Conservation (phyloP, 2,329 filamentous ascomycete species). For the Dactylonectria macrodidyma region DNA sequence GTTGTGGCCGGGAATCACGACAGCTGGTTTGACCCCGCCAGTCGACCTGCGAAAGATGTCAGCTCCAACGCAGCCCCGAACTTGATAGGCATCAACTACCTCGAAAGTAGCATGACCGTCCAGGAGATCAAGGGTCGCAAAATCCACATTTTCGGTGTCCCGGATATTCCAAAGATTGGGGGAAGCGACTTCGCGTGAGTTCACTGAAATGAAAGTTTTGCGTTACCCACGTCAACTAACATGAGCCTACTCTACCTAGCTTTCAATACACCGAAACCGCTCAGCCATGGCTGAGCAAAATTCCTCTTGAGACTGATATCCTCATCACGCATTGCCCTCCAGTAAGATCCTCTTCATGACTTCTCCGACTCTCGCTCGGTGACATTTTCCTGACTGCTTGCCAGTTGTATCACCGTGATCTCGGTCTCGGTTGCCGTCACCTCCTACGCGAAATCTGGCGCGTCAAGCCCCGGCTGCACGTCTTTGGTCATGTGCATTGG, state of each 20-base stretch:
- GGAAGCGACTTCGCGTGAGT: constrained; percentile 74
- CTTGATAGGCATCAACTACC: constrained; percentile 80
- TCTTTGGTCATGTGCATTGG: constrained; percentile 90
- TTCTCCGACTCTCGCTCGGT: neutral
- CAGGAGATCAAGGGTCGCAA: constrained; percentile 74
- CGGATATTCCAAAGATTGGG: constrained; percentile 85
- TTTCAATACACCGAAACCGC: constrained; percentile 80
- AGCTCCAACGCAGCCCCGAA: constrained; percentile 68
- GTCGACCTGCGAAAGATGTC: constrained; percentile 70
- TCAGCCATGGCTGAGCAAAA: constrained; percentile 80
- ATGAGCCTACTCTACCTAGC: constrained; percentile 49
- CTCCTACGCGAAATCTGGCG: constrained; percentile 82
- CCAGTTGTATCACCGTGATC: constrained; percentile 77
- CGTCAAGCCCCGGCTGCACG: constrained; percentile 80
- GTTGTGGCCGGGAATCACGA: constrained; percentile 93
- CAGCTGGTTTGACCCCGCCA: constrained; percentile 81
- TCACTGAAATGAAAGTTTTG: neutral
- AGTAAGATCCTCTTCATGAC: constrained; percentile 51
- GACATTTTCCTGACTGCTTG: constrained; percentile 23
- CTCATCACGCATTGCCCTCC: constrained; percentile 88
- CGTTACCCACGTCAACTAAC: constrained; percentile 19
- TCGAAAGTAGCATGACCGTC: constrained; percentile 77
- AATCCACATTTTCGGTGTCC: constrained; percentile 80
- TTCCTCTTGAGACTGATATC: constrained; percentile 82
- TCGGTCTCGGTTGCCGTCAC: constrained; percentile 78